These are phyloP conservation scores for Plantago lanceolata DNA, from an alignment of 305 asterid genomes.

Conservation along the genomic window DNA sequence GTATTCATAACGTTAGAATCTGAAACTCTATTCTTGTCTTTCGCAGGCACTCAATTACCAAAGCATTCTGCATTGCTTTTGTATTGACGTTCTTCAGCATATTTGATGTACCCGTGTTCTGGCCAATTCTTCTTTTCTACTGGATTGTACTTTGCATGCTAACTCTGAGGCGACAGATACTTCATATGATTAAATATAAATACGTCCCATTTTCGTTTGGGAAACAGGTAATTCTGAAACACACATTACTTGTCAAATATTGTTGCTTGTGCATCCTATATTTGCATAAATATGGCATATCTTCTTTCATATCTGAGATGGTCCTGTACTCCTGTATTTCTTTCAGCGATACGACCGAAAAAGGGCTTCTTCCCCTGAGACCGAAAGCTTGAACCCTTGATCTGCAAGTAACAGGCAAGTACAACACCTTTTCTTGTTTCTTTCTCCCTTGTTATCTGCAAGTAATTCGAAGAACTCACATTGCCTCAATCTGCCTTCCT, in stretches of 20 bases:
- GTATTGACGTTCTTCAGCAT: constrained; percentile 53
- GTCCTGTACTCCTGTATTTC: constrained; percentile 10
- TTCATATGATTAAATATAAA: constrained; percentile 63
- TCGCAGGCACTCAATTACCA: constrained; percentile 62
- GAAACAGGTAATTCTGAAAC: constrained; percentile 44
- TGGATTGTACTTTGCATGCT: constrained; percentile 54
- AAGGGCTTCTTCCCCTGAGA: constrained; percentile 45
- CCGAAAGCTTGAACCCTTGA: constrained; percentile 32
- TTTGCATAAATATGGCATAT: not conserved
- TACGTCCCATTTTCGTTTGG: constrained; percentile 58
- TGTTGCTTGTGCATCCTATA: constrained; percentile 2
- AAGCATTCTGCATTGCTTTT: constrained; percentile 58
- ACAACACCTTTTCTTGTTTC: not conserved
- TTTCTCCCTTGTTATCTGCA: not conserved
- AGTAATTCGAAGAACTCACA: not conserved
- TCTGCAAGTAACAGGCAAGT: constrained; percentile 17
- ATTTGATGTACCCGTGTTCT: constrained; percentile 66
- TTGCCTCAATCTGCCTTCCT: not conserved
- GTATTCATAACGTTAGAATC: not conserved
- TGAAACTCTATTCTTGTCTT: constrained; percentile 22
- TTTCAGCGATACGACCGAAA: constrained; percentile 51
- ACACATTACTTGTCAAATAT: constrained; percentile 6
- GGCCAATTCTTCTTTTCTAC: constrained; percentile 75
- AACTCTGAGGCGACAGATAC: constrained; percentile 53
- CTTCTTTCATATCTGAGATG: constrained; percentile 6